Evolutionary conservation across 2,329 filamentous ascomycete genomes (phyloP).

Genomic region (Calonectria henricotiae): DNA sequence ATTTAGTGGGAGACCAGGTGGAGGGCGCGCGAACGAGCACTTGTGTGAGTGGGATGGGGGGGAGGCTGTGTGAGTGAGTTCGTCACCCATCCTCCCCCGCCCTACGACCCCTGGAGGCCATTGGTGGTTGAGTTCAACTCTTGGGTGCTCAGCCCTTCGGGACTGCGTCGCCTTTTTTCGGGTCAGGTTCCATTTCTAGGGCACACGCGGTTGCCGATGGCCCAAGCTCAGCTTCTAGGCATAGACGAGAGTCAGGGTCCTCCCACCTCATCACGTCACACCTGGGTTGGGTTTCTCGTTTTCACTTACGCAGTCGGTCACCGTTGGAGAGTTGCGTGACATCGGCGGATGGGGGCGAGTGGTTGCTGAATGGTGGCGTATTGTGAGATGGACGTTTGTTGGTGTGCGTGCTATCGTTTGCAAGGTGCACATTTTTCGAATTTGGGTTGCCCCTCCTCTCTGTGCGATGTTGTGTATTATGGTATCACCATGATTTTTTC

Average conservation of each 20-base stretch:
- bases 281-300: conserved; percentile 15
- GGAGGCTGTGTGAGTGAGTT: conserved; percentile 42
- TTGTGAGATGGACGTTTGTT: neutral
- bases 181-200: conserved; percentile 27
- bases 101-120: conserved; percentile 5
- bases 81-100: conserved; percentile 19
- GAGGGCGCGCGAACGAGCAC: conserved; percentile 38
- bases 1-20: conserved; percentile 46
- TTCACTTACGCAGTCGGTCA: conserved; percentile 25
- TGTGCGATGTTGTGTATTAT: conserved; percentile 18
- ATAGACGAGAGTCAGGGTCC: conserved; percentile 27
- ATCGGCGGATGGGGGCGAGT: conserved; percentile 30
- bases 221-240: conserved; percentile 20
- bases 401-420: neutral
- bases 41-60: conserved; percentile 24
- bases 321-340: conserved; percentile 19
- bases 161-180: conserved; percentile 22
- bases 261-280: conserved; percentile 28
- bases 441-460: neutral
- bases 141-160: conserved; percentile 34
- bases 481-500: conserved; percentile 2
- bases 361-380: conserved; percentile 3
- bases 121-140: conserved; percentile 15
- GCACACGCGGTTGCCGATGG: conserved; percentile 30
- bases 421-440: neutral